Evolutionary conservation across 2,329 filamentous ascomycete species (phyloP).

Genomic region (Aureobasidium sp.): DNA sequence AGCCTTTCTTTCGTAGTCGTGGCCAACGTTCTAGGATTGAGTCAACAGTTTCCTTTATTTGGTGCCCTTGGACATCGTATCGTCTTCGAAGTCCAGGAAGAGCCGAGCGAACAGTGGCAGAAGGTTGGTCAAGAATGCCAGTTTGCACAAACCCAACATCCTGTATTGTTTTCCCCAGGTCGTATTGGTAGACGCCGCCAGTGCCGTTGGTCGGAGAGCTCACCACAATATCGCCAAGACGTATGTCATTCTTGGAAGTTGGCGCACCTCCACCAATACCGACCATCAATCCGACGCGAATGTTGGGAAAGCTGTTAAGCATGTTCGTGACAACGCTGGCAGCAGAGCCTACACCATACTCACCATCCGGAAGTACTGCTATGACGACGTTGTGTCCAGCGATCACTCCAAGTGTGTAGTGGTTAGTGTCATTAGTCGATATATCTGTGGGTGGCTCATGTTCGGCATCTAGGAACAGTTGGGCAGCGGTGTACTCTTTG

Average conservation of each 20-base stretch:
- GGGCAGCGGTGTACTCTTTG: neutral
- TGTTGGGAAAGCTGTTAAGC: slow-evolving; percentile 18
- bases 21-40: too few species aligned
- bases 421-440: slow-evolving; percentile 26
- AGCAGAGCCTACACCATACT: slow-evolving; percentile 28
- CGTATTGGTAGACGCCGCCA: slow-evolving; percentile 32
- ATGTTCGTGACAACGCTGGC: slow-evolving; percentile 27
- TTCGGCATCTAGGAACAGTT: neutral
- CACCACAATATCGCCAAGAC: slow-evolving; percentile 33
- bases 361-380: slow-evolving; percentile 28
- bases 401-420: slow-evolving; percentile 36
- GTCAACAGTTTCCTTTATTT: neutral
- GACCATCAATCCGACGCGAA: slow-evolving; percentile 29
- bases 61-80: neutral
- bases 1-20: neutral
- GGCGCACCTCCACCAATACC: slow-evolving; percentile 31
- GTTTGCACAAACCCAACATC: neutral
- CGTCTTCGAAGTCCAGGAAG: neutral
- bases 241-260: slow-evolving; percentile 25
- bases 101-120: neutral
- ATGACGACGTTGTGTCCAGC: slow-evolving; percentile 40
- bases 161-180: slow-evolving; percentile 26
- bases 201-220: slow-evolving; percentile 24
- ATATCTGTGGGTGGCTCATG: neutral
- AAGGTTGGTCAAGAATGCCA: neutral